Evolutionary conservation across 495 filamentous ascomycete species (phyloP).

Genomic region (Penicillium alfredii): DNA sequence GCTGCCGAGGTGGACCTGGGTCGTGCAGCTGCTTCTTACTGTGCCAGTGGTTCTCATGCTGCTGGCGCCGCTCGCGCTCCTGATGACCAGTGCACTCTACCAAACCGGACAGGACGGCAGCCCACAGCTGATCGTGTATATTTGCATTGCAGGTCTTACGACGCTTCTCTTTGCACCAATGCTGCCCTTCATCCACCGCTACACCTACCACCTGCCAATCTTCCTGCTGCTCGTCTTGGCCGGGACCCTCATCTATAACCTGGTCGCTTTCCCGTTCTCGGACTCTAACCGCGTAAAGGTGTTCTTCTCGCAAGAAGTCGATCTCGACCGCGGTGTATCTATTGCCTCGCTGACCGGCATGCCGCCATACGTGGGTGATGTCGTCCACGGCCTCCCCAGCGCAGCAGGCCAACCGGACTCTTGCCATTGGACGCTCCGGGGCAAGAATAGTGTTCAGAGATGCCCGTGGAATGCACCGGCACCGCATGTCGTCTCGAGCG

Average conservation of each 20-base stretch:
- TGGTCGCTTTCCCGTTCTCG: constrained; percentile 85
- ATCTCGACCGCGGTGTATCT: constrained; percentile 67
- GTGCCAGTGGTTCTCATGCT: constrained; percentile 72
- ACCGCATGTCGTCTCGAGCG: constrained; percentile 46
- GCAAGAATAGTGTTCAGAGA: constrained; percentile 23
- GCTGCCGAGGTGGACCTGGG: constrained; percentile 78
- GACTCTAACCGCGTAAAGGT: constrained; percentile 71
- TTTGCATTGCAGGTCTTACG: constrained; percentile 59
- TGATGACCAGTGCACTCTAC: constrained; percentile 63
- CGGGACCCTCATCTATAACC: constrained; percentile 80
- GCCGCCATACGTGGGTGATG: constrained; percentile 61
- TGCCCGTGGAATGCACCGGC: constrained; percentile 68
- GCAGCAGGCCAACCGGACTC: constrained; percentile 54
- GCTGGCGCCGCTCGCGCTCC: constrained; percentile 63
- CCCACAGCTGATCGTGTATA: constrained; percentile 58
- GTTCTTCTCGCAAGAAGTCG: constrained; percentile 76
- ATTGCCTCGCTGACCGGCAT: constrained; percentile 65
- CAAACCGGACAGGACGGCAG: constrained; percentile 81
- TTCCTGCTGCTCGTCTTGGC: constrained; percentile 68
- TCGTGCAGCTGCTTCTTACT: constrained; percentile 75
- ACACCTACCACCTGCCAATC: constrained; percentile 73
- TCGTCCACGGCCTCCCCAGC: constrained; percentile 64
- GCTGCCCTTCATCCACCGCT: constrained; percentile 79
- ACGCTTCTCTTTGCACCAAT: constrained; percentile 72
- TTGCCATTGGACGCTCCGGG: constrained; percentile 34